These are phyloP conservation scores for Kalmusia sp. DNA, from an alignment of 2,329 filamentous ascomycete species.

Conservation along the genomic window DNA sequence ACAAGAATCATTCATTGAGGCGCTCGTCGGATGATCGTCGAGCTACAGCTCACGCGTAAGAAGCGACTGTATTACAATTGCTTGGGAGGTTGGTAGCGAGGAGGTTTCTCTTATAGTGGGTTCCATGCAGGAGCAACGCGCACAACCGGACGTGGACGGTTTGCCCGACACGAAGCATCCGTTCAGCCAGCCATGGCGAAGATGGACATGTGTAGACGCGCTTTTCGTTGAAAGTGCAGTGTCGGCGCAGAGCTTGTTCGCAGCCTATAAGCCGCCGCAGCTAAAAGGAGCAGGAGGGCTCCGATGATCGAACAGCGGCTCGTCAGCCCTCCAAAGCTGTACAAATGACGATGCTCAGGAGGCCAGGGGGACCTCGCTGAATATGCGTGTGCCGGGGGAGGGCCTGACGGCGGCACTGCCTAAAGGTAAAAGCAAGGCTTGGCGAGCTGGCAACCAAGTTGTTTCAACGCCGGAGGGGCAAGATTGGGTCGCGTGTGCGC, in stretches of 20 bases:
- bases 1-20: constrained; percentile 4
- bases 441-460: constrained; percentile 4
- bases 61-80: constrained; percentile 32
- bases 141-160: too few relatives aligned
- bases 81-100: constrained; percentile 36
- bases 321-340: background rate
- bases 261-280: constrained; percentile 1
- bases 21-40: constrained; percentile 8
- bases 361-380: constrained; percentile 2
- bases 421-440: constrained; percentile 2
- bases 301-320: background rate
- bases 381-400: constrained; percentile 1
- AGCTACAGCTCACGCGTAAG: background rate
- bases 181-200: constrained; percentile 13
- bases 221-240: background rate
- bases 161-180: too few relatives aligned
- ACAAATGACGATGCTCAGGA: background rate
- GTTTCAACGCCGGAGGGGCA: constrained; percentile 5
- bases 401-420: constrained; percentile 5
- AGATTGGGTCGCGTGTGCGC: constrained; percentile 3
- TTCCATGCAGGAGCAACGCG: constrained; percentile 34
- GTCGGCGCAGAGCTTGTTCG: background rate
- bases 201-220: constrained; percentile 3
- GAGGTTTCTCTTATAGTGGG: constrained; percentile 34
- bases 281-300: constrained; percentile 6